Conservation (phyloP, 306 rosid species). For the Potentilla sterilis region DNA sequence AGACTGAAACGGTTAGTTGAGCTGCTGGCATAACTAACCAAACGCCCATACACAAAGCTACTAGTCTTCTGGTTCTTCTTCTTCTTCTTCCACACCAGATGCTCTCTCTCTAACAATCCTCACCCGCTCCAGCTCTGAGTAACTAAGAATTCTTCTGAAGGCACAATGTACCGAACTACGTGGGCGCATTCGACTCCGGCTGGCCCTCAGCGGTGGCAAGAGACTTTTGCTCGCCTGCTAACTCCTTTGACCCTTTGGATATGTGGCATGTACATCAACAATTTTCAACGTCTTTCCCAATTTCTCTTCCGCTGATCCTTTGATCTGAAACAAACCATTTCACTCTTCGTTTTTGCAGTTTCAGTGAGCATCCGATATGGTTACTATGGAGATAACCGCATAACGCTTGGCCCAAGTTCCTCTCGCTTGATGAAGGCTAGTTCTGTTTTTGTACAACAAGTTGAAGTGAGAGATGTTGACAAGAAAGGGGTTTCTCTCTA, state of each 20-base stretch:
- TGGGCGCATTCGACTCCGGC: constrained; percentile 11
- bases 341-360: constrained; percentile 41
- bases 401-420: constrained; percentile 68
- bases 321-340: constrained; percentile 30
- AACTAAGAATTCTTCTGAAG: neutral
- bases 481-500: constrained; percentile 37
- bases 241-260: constrained; percentile 56
- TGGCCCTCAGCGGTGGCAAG: constrained; percentile 34
- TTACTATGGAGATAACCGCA: constrained; percentile 44
- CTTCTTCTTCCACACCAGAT: neutral
- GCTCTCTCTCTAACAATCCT: neutral
- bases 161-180: constrained; percentile 30
- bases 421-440: constrained; percentile 57
- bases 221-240: constrained; percentile 35
- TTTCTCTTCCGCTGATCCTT: constrained; percentile 4
- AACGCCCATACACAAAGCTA: constrained; percentile 24
- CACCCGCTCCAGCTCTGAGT: neutral
- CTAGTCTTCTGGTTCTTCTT: constrained; percentile 28
- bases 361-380: constrained; percentile 54
- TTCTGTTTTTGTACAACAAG: constrained; percentile 51
- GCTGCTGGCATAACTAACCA: neutral
- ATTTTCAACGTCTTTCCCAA: constrained; percentile 30
- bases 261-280: constrained; percentile 60
- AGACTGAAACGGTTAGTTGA: constrained; percentile 33
- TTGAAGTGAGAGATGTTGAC: constrained; percentile 38